Conservation (phyloP, 176 grass and related monocot genomes). For the Triticum urartu region DNA sequence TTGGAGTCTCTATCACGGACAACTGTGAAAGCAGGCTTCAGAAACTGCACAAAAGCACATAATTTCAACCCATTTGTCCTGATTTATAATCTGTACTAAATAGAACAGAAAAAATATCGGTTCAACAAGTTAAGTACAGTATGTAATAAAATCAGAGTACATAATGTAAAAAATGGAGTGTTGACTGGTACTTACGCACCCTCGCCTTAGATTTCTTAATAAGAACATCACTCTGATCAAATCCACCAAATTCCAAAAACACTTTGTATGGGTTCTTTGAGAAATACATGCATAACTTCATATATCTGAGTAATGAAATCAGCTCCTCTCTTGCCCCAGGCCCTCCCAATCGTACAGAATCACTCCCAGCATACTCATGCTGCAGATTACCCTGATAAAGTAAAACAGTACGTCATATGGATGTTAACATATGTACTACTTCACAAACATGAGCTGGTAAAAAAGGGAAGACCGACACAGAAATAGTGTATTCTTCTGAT, state of each 20-base stretch:
- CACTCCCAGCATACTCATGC: constrained; percentile 74
- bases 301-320: constrained; percentile 52
- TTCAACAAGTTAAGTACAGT: background rate
- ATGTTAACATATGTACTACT: background rate
- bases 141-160: background rate
- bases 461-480: background rate
- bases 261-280: constrained; percentile 79
- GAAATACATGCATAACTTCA: constrained; percentile 88
- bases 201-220: constrained; percentile 83
- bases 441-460: background rate
- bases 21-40: constrained; percentile 88
- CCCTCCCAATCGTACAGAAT: constrained; percentile 60
- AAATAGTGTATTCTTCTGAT: background rate
- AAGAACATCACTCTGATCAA: constrained; percentile 56
- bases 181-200: constrained; percentile 91
- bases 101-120: background rate
- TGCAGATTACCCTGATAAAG: constrained; percentile 80
- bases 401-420: constrained; percentile 1
- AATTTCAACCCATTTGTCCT: constrained; percentile 16
- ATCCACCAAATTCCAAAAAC: constrained; percentile 78
- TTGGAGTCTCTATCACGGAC: constrained; percentile 61
- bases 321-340: constrained; percentile 46
- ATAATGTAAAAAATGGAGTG: constrained; percentile 23
- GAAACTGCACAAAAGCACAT: constrained; percentile 51
- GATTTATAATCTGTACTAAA: constrained; percentile 17